Base-by-base conservation (phyloP, 2,329 filamentous ascomycete species). In the Epicoccum sorghinum region DNA sequence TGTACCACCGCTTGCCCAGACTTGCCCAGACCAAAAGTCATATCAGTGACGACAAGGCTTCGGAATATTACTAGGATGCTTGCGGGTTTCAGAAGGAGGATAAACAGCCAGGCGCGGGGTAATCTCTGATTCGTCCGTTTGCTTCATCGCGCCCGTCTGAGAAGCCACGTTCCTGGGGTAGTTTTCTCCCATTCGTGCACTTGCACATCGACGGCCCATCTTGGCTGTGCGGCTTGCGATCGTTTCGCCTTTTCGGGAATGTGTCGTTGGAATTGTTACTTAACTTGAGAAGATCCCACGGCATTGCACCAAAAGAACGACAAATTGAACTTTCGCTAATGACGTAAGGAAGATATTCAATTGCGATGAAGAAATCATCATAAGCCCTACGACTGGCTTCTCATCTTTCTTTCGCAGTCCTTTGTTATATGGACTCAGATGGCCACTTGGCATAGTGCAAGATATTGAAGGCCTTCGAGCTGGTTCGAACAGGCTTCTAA, bases 181-280 rank as follows among this genome's bases (percentile, higher is more conserved):
- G 22, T 7, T 8, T 25, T 12, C 40, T 37, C 45, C 13, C 9
- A 54, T 54, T 54, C 40, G 51, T 48, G 45, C 40, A 23, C 48
- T 40, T 29, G 33, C 36, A 18, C 23, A 44, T 45, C 40, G 10
- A 37, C 45, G 39, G 41, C 46, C 37, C 52, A 50, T 55, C 30
- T 47, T 35, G 36, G 42, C 52, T 46, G 33, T 41, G 46, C 40
- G 45, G 14, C 32, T 38, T 49, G 35, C 36, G 46, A 49, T 29
- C n/a, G 27, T 24, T 45, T 49, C 18, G 14, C 22, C 8, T 6
- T 7, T 14, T 32, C 9, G 29, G 38, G 44, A 32, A 43, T 47
- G 50, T 47, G 44, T 44, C 18, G 32, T 4, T 52, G 24, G 18
- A 72, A 47, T 75, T 75, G 1, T 81, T 76, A n/a, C n/a, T n/a